These are phyloP conservation scores for Marvania coccoides DNA, from an alignment of 139 green algal genomes.

Conservation along the genomic window DNA sequence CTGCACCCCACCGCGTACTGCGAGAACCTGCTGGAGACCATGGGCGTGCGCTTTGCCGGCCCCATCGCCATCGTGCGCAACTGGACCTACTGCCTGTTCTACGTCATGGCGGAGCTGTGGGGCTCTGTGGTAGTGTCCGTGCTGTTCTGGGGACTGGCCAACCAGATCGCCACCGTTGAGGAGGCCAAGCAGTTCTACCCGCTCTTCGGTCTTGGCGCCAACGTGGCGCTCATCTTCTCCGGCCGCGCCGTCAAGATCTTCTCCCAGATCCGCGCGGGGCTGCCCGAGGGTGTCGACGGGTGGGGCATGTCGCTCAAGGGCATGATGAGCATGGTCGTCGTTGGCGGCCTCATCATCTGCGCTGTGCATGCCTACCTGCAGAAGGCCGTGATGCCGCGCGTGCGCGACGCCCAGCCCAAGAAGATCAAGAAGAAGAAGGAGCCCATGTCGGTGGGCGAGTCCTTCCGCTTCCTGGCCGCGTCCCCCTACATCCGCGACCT, in stretches of 20 bases:
- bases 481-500: conserved; percentile 95
- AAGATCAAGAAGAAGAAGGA: conserved; percentile 88
- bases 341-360: conserved; percentile 67
- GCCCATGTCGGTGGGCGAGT: conserved; percentile 90
- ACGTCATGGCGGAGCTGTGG: conserved; percentile 99
- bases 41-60: conserved; percentile 75
- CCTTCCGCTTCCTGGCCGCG: conserved; percentile 87
- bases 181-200: conserved; percentile 99
- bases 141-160: conserved; percentile 98
- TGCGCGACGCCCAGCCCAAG: conserved; percentile 32
- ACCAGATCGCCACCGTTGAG: conserved; percentile 98
- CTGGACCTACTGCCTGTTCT: conserved; percentile 99
- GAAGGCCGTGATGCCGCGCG: conserved; percentile 67
- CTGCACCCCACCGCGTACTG: conserved; percentile 76
- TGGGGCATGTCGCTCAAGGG: conserved; percentile 93
- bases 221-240: conserved; percentile 98
- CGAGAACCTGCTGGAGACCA: conserved; percentile 57
- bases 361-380: conserved; percentile 84
- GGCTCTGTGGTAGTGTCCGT: conserved; percentile 97
- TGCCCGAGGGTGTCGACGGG: conserved; percentile 91
- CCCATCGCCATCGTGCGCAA: conserved; percentile 98
- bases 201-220: conserved; percentile 96
- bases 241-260: conserved; percentile 95
- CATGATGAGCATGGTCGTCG: conserved; percentile 96
- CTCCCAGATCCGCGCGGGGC: conserved; percentile 78